Evolutionary conservation across 768 basidiomycete species (phyloP), one percentile per base, ranked within the genome.

Genomic region (Asterophora lycoperdoides): DNA sequence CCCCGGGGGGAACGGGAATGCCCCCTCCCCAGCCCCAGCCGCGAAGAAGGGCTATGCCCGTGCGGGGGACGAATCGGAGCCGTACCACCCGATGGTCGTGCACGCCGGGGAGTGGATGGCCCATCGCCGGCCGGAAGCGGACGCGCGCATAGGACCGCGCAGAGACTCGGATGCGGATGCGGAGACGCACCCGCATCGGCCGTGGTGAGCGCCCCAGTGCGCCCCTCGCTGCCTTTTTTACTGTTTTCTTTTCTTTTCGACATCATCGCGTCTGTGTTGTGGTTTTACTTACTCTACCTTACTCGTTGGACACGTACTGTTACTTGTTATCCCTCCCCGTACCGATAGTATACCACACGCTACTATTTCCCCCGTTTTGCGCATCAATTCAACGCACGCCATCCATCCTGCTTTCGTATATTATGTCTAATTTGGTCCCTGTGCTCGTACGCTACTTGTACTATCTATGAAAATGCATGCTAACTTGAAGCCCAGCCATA

Each of bases 101-200:
- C 35, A 40, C 14, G 33, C 44, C 17, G 41, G 49, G 29, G 59
- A 54, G 20, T 55, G 54, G 57, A 26, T 49, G 17, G 34, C 41
- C 19, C 43, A 45, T 19, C 51, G 40, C 8, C 30, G 50, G 23
- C 55, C 56, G 28, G 60, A 54, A n/a, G 45, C 59, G 41, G 64
- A 62, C 20, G 33, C 54, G 8, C 58, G 54, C 20, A 41, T 60
- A 36, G 60, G 64, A 33, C 53, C 58, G 10, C 61, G 56, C 51
- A 64, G 61, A 33, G 64, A 60, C 28, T 57, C 59, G 2, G 56
- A 64, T 35, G 62, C 62, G 44, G 73, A 73, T 50, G 68, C 68
- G 38, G 74, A 75, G 54, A 63, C 52, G 39, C 69, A 68, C 35
- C 76, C 76, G 4, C 62, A 73, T 37, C 63, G 77, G 32, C 77